Percentiles rank a stretch among this genome's conserved stretches.
These are phyloP conservation scores for Orbilia quercus DNA, from an alignment of 2,329 filamentous ascomycete species.

Conservation along the genomic window DNA sequence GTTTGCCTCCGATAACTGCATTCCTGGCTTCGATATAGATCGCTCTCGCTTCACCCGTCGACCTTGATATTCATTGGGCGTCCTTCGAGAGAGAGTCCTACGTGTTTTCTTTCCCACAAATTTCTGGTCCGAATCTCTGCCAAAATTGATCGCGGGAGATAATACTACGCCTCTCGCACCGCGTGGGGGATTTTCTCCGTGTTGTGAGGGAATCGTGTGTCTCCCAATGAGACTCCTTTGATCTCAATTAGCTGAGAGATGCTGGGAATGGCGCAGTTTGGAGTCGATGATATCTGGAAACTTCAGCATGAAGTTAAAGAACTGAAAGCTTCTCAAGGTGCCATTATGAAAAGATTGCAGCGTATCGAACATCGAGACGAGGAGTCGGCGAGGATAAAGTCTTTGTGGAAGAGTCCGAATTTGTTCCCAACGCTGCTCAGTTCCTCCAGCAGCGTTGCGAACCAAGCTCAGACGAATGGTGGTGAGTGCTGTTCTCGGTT, in stretches of 20 bases:
- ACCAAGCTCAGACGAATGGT: slow-evolving; percentile 53
- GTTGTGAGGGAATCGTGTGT: slow-evolving; percentile 57
- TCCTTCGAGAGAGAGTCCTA: slow-evolving; percentile 28
- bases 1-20: slow-evolving; percentile 15
- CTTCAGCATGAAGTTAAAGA: slow-evolving; percentile 73
- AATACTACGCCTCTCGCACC: slow-evolving; percentile 47
- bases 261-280: slow-evolving; percentile 73
- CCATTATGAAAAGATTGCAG: slow-evolving; percentile 72
- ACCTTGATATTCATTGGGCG: slow-evolving; percentile 21
- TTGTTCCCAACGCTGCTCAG: slow-evolving; percentile 51
- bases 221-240: slow-evolving; percentile 49
- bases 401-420: slow-evolving; percentile 53
- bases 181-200: slow-evolving; percentile 54
- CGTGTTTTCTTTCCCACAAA: slow-evolving; percentile 37
- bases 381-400: slow-evolving; percentile 70
- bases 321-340: slow-evolving; percentile 71
- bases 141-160: slow-evolving; percentile 33
- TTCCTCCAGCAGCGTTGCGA: slow-evolving; percentile 55
- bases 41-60: slow-evolving; percentile 20
- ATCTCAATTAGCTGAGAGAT: slow-evolving; percentile 48
- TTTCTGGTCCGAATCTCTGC: slow-evolving; percentile 1
- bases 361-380: slow-evolving; percentile 72
- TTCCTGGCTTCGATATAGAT: slow-evolving; percentile 25
- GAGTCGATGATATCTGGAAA: slow-evolving; percentile 75
- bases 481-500: slow-evolving; percentile 34